Evolutionary conservation across 192 early-diverging fungal genomes (phyloP).

Genomic region (Lunasporangiospora selenospora): DNA sequence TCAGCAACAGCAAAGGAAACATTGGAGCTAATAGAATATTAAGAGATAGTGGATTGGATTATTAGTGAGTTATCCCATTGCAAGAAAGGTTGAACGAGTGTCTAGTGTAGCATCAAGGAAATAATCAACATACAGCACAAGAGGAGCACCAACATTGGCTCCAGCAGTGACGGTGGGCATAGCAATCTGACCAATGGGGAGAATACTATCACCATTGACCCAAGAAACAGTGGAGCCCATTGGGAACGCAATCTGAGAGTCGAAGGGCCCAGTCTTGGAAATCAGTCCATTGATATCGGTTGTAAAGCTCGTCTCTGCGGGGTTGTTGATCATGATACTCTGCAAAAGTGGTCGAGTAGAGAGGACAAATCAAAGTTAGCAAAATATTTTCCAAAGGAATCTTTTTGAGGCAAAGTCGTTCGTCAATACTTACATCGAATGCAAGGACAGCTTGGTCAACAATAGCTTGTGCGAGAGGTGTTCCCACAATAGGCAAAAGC

Average conservation of each 20-base stretch:
- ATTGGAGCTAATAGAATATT: too few species aligned
- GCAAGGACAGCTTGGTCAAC: conserved; percentile 9
- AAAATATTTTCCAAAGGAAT: too few species aligned
- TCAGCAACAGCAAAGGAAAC: conserved; percentile 29
- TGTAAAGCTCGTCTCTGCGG: neutral
- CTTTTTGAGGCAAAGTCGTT: too few species aligned
- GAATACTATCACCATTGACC: too few species aligned
- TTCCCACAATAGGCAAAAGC: conserved; percentile 50
- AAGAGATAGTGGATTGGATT: too few species aligned
- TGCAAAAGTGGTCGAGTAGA: too few species aligned
- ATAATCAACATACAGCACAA: too few species aligned
- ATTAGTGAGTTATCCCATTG: too few species aligned
- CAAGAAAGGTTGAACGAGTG: too few species aligned
- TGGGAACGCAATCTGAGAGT: conserved; percentile 11
- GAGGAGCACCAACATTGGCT: conserved; percentile 41
- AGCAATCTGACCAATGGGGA: conserved; percentile 40
- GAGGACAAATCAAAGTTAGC: too few species aligned
- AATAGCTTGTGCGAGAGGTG: conserved; percentile 50
- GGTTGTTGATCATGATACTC: neutral
- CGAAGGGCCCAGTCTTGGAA: conserved; percentile 1
- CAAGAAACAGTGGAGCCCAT: conserved; percentile 25
- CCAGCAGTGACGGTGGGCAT: conserved; percentile 34
- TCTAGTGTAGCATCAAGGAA: too few species aligned
- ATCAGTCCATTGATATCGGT: conserved; percentile 3
- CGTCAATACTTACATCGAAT: too few species aligned